A percentile compares a stretch with the other conserved stretches of the same genome.
phyloP scores from a whole-genome alignment of 1,284 basidiomycete genomes.

The Marasmius oreades region DNA sequence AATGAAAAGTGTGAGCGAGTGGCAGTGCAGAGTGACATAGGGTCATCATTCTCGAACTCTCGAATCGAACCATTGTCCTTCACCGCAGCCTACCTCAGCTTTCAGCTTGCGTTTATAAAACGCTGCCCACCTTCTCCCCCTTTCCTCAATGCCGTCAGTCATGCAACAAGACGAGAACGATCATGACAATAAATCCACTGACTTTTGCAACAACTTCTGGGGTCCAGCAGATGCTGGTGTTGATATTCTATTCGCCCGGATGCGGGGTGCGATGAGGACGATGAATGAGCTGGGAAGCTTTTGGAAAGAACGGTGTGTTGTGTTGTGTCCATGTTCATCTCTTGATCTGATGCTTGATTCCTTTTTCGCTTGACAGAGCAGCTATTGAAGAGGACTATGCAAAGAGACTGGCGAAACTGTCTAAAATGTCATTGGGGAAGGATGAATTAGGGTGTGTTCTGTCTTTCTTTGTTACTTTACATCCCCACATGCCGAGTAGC shows the following conservation, averaged over 20 bases:
- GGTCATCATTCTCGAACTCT: background rate
- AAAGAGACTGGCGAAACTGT: conserved; percentile 79
- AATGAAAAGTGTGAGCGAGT: background rate
- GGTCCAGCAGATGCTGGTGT: conserved; percentile 83
- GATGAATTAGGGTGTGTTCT: conserved; percentile 89
- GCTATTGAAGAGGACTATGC: conserved; percentile 95
- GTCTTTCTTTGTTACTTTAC: conserved; percentile 15
- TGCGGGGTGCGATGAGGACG: conserved; percentile 83
- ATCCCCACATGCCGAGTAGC: conserved; percentile 2
- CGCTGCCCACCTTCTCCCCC: background rate
- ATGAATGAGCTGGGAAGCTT: conserved; percentile 85
- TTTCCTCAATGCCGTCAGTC: background rate
- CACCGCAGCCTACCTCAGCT: background rate
- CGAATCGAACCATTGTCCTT: background rate
- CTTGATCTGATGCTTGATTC: background rate
- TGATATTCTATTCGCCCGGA: conserved; percentile 85
- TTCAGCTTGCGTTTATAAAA: background rate
- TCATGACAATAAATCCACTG: conserved; percentile 42
- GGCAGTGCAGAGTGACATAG: background rate
- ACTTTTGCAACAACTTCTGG: conserved; percentile 99
- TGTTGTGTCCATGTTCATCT: conserved; percentile 3
- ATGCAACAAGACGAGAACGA: background rate
- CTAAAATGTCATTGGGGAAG: conserved; percentile 74
- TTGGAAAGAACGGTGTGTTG: conserved; percentile 84
- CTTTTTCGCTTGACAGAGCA: conserved; percentile 44